A percentile compares a stretch with the other conserved stretches of the same genome.
These are phyloP conservation scores for Zoysia matrella DNA, from an alignment of 202 grass and related monocot genomes.

Conservation along the genomic window DNA sequence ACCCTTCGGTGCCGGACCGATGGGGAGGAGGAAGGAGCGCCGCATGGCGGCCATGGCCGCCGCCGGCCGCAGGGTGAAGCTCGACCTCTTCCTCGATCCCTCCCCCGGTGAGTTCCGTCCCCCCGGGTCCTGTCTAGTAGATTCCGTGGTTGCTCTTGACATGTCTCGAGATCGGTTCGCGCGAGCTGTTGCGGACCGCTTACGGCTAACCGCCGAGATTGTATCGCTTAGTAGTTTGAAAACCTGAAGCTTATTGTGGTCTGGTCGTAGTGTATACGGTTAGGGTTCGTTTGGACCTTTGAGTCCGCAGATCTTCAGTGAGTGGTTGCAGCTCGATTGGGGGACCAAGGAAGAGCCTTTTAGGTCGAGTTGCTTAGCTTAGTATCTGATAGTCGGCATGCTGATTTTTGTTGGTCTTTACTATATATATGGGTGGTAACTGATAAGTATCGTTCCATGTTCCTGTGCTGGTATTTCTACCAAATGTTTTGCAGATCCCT, in stretches of 20 bases:
- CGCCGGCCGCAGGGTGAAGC: slow-evolving; percentile 88
- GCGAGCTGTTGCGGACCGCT: background rate
- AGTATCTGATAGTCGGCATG: background rate
- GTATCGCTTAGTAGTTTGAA: background rate
- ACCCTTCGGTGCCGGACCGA: slow-evolving; percentile 25
- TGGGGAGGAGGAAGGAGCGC: slow-evolving; percentile 98
- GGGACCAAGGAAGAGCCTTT: background rate
- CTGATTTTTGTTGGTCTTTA: too few relatives aligned
- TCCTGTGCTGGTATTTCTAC: background rate
- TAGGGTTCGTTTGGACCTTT: background rate
- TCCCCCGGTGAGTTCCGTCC: slow-evolving; percentile 47
- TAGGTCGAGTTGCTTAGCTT: background rate
- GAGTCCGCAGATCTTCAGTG: background rate
- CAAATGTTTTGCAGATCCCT: background rate
- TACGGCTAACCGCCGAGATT: background rate
- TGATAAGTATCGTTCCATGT: background rate
- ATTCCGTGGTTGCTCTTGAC: background rate
- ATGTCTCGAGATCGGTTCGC: background rate
- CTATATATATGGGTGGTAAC: background rate
- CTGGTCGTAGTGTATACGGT: background rate
- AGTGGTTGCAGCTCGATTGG: background rate
- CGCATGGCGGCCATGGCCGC: slow-evolving; percentile 72
- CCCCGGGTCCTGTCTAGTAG: background rate
- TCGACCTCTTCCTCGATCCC: slow-evolving; percentile 87
- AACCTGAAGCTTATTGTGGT: background rate